Percentiles rank a stretch among this genome's conserved stretches.
Evolutionary conservation across 2,329 filamentous ascomycete genomes (phyloP).

Genomic region (Claviceps sp.): DNA sequence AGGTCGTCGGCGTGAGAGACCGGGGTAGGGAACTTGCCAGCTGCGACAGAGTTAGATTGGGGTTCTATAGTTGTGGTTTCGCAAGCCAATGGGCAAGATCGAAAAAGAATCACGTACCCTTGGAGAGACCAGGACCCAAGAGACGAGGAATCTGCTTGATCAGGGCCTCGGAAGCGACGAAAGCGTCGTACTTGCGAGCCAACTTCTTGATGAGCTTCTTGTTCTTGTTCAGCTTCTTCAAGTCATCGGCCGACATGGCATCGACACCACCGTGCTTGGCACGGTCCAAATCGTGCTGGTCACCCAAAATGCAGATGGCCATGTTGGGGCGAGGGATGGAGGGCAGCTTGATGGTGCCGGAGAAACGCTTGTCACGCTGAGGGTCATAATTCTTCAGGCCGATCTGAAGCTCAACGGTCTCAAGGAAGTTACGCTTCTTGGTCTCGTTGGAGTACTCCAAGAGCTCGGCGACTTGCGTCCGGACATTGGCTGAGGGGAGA

Average conservation of each 20-base stretch:
- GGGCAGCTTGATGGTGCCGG: conserved; percentile 92
- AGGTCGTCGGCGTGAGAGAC: conserved; percentile 96
- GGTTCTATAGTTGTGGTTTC: not conserved
- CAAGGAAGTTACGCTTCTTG: conserved; percentile 97
- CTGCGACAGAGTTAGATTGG: conserved; percentile 28
- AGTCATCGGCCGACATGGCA: conserved; percentile 94
- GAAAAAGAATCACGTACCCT: conserved; percentile 51
- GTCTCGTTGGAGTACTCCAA: conserved; percentile 87
- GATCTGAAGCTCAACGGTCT: conserved; percentile 86
- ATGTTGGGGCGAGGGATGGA: conserved; percentile 83
- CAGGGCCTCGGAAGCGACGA: conserved; percentile 89
- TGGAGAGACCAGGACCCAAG: conserved; percentile 94
- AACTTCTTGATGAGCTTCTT: conserved; percentile 99
- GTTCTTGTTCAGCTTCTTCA: conserved; percentile 99
- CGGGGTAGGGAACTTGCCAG: conserved; percentile 98
- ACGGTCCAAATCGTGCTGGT: conserved; percentile 96
- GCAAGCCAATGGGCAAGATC: not conserved
- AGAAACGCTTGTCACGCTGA: conserved; percentile 99
- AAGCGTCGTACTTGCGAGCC: conserved; percentile 99
- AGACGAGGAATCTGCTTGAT: conserved; percentile 99
- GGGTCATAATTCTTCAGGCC: conserved; percentile 98
- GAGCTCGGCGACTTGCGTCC: conserved; percentile 83
- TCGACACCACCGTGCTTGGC: conserved; percentile 98
- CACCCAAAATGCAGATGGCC: conserved; percentile 62
- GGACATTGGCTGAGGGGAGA: conserved; percentile 59